Conservation (phyloP, 192 early-diverging fungal genomes). For the Endogone sp. region DNA sequence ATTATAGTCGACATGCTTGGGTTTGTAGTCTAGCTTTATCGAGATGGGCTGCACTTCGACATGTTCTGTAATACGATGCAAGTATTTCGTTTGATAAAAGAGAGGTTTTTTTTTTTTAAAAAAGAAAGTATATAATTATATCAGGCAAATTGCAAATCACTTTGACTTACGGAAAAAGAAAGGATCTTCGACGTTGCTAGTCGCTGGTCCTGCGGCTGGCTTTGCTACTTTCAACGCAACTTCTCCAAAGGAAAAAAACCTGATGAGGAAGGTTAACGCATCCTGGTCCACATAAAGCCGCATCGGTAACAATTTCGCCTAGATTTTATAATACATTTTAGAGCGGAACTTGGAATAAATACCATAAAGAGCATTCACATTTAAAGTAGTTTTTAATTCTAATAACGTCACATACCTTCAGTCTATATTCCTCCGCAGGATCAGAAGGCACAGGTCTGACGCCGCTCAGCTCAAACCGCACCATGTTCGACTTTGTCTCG, state of each 20-base stretch:
- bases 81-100: neutral
- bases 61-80: slow-evolving; percentile 33
- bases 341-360: neutral
- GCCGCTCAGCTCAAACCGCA: slow-evolving; percentile 49
- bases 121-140: slow-evolving; percentile 2
- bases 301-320: slow-evolving; percentile 72
- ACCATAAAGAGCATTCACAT: neutral
- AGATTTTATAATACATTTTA: too few relatives aligned
- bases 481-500: slow-evolving; percentile 61
- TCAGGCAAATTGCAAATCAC: neutral
- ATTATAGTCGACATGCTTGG: slow-evolving; percentile 81
- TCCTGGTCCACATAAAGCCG: slow-evolving; percentile 93
- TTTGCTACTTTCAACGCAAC: neutral
- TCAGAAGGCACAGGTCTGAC: slow-evolving; percentile 55
- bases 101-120: too few relatives aligned
- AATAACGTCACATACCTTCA: slow-evolving; percentile 39
- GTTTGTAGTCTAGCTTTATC: slow-evolving; percentile 94
- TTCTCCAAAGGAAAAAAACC: slow-evolving; percentile 65
- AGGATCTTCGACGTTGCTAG: slow-evolving; percentile 15
- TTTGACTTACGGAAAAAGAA: slow-evolving; percentile 50
- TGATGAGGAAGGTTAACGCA: slow-evolving; percentile 76
- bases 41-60: slow-evolving; percentile 71
- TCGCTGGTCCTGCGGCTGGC: neutral
- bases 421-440: slow-evolving; percentile 51
- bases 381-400: neutral